Evolutionary conservation across 78 protist genomes (phyloP).

Genomic region (Dictyostelium brefeldianum): DNA sequence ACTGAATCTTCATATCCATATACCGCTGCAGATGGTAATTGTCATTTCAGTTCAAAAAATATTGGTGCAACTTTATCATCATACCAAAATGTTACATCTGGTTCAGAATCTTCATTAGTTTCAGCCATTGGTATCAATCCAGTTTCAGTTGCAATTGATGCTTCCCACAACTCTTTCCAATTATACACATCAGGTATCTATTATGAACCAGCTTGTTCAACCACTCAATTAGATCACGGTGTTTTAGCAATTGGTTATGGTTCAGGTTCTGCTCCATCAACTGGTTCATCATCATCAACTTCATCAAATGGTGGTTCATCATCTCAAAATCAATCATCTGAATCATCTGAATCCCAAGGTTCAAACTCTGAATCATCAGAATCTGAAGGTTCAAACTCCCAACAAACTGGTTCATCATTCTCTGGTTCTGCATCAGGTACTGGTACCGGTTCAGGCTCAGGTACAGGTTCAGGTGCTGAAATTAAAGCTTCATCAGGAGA

Average conservation of each 20-base stretch:
- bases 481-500: background rate
- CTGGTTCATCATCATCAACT: background rate
- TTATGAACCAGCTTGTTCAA: constrained; percentile 78
- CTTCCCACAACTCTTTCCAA: constrained; percentile 90
- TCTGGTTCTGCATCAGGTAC: too few species aligned
- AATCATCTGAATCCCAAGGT: constrained; percentile 11
- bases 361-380: background rate
- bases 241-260: constrained; percentile 93
- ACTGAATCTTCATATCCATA: constrained; percentile 94
- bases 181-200: constrained; percentile 90
- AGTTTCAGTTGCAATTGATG: constrained; percentile 94
- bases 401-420: too few species aligned
- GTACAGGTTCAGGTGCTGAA: constrained; percentile 60
- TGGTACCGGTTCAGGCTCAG: too few species aligned
- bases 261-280: background rate
- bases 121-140: constrained; percentile 70
- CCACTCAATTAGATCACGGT: constrained; percentile 90
- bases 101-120: constrained; percentile 72
- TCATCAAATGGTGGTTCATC: background rate
- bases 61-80: constrained; percentile 71
- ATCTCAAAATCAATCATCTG: constrained; percentile 5
- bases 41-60: constrained; percentile 39
- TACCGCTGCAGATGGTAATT: constrained; percentile 55
- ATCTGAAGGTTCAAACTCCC: too few species aligned
- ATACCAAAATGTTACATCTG: constrained; percentile 70